Percentiles rank a stretch among this genome's conserved stretches.
These are phyloP conservation scores for Sistotremastrum niveocremeum DNA, from an alignment of 768 basidiomycete genomes.

Conservation along the genomic window DNA sequence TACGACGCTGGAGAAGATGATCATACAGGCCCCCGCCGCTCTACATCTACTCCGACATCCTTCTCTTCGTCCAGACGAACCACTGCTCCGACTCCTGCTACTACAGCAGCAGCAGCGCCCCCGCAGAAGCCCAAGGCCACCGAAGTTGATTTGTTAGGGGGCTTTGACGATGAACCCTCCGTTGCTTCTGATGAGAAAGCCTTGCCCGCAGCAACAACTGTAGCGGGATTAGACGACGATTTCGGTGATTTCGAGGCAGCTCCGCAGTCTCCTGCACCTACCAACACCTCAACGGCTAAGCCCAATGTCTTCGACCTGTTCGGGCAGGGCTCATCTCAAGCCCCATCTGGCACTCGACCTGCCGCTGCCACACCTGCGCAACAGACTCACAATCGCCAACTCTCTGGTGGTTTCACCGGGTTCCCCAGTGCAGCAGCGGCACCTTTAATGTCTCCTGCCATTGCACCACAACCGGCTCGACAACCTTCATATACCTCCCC, in stretches of 20 bases:
- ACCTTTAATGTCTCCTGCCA: constrained; percentile 2
- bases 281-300: constrained; percentile 8
- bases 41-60: constrained; percentile 23
- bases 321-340: constrained; percentile 31
- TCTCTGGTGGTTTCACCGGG: constrained; percentile 3
- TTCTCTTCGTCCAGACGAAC: constrained; percentile 23
- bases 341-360: constrained; percentile 27
- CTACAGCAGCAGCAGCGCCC: constrained; percentile 17
- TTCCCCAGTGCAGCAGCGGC: constrained; percentile 1
- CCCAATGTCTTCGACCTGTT: constrained; percentile 20
- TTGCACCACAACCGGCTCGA: constrained; percentile 3
- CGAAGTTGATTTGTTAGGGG: constrained; percentile 64
- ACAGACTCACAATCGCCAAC: constrained; percentile 3
- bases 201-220: constrained; percentile 29
- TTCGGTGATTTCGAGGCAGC: constrained; percentile 80
- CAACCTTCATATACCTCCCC: constrained; percentile 9
- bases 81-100: constrained; percentile 23
- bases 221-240: constrained; percentile 46
- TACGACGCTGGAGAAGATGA: constrained; percentile 92
- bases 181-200: constrained; percentile 37
- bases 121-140: constrained; percentile 31
- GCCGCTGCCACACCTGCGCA: constrained; percentile 9
- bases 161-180: constrained; percentile 49
- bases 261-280: constrained; percentile 28
- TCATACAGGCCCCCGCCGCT: constrained; percentile 35